phyloP scores from a whole-genome alignment of 345 rosid species.

The Abelmoschus esculentus region DNA sequence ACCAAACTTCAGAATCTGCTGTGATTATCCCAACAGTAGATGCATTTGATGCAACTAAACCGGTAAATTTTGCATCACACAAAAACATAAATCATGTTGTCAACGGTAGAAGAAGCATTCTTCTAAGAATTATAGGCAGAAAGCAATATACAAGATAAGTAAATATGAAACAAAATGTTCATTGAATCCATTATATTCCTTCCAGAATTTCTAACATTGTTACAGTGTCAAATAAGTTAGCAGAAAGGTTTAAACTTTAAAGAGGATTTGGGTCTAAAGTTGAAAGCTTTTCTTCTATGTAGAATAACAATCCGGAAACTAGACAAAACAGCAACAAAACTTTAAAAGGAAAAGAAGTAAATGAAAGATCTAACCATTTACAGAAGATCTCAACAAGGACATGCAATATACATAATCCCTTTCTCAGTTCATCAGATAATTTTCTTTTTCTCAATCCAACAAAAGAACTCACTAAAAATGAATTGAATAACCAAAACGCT shows the following conservation, averaged over 20 bases:
- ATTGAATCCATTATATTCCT: background rate
- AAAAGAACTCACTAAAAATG: background rate
- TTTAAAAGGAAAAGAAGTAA: background rate
- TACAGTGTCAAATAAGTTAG: constrained; percentile 7
- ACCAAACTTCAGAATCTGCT: background rate
- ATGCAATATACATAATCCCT: background rate
- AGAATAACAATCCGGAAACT: constrained; percentile 10
- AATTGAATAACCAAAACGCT: background rate
- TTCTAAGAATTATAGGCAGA: background rate
- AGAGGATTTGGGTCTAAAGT: background rate
- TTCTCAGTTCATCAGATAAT: background rate
- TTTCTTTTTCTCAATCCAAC: background rate
- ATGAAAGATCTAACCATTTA: background rate
- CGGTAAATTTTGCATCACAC: background rate
- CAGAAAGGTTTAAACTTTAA: background rate
- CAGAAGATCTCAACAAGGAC: background rate
- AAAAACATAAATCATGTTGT: no score
- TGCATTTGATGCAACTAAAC: background rate
- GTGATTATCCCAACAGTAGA: background rate
- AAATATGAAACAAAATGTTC: background rate
- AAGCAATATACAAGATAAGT: background rate
- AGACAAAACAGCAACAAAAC: constrained; percentile 3
- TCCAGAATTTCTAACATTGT: background rate
- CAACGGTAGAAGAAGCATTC: no score
- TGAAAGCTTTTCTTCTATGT: constrained; percentile 2